phyloP scores from a whole-genome alignment of 2,329 filamentous ascomycete genomes.

The Beauveria medogensis region DNA sequence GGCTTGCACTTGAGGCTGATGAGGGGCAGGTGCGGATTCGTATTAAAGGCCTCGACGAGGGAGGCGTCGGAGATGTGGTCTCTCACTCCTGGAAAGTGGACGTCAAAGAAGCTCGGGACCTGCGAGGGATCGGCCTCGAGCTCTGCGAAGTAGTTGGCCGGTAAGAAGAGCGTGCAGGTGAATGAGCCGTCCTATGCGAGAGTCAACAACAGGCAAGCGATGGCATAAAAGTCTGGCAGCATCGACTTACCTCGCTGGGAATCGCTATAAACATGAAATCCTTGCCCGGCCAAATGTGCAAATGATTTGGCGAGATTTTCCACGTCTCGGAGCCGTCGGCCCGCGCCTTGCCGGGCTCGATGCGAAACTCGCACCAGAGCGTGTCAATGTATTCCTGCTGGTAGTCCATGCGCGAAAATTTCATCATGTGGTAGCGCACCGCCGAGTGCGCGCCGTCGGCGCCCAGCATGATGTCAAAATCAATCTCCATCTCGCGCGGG shows the following conservation, averaged over 20 bases:
- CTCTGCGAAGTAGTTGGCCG: slow-evolving; percentile 56
- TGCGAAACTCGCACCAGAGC: slow-evolving; percentile 92
- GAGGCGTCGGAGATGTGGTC: slow-evolving; percentile 58
- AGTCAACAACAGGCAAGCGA: slow-evolving; percentile 9
- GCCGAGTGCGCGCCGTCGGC: slow-evolving; percentile 93
- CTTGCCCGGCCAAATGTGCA: slow-evolving; percentile 94
- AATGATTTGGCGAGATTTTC: slow-evolving; percentile 79
- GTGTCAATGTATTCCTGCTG: slow-evolving; percentile 93
- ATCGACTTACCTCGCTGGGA: slow-evolving; percentile 50
- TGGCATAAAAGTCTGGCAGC: too few relatives aligned
- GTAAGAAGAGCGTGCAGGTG: slow-evolving; percentile 88
- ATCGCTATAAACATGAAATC: slow-evolving; percentile 99
- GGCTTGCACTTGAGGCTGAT: slow-evolving; percentile 91
- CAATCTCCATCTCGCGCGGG: slow-evolving; percentile 66
- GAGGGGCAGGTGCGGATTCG: slow-evolving; percentile 83
- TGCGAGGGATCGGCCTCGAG: slow-evolving; percentile 56
- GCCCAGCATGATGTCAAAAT: slow-evolving; percentile 90
- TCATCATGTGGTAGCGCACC: slow-evolving; percentile 91
- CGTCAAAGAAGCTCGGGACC: slow-evolving; percentile 67
- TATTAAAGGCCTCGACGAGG: slow-evolving; percentile 64
- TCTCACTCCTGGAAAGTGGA: slow-evolving; percentile 80
- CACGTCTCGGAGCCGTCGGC: slow-evolving; percentile 41
- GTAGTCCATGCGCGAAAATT: slow-evolving; percentile 83
- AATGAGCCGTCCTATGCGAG: slow-evolving; percentile 69
- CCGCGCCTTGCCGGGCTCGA: slow-evolving; percentile 43